These are phyloP conservation scores for Colletotrichum sp. DNA, from an alignment of 2,329 filamentous ascomycete genomes.

Conservation along the genomic window DNA sequence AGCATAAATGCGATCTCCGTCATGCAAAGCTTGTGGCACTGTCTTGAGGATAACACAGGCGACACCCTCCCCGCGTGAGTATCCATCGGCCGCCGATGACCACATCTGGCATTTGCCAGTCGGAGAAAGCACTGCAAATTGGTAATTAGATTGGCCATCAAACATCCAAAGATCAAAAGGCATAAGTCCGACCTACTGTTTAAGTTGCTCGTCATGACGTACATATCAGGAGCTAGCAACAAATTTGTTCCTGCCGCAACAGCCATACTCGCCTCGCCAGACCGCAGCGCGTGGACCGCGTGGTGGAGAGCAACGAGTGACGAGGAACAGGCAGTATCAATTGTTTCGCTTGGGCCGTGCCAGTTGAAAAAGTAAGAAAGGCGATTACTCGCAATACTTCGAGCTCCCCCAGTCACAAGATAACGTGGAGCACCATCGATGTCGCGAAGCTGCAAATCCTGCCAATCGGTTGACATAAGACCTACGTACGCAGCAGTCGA, in stretches of 20 bases:
- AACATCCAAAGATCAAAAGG: too few species aligned
- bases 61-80: constrained; percentile 57
- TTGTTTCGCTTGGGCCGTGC: constrained; percentile 41
- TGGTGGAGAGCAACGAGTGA: constrained; percentile 45
- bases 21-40: constrained; percentile 43
- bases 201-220: constrained; percentile 8
- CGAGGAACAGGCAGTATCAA: constrained; percentile 51
- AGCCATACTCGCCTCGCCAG: constrained; percentile 31
- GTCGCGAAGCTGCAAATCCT: constrained; percentile 27
- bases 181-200: neutral
- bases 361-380: constrained; percentile 45
- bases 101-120: constrained; percentile 40
- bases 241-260: constrained; percentile 34
- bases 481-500: constrained; percentile 23
- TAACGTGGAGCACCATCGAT: constrained; percentile 27
- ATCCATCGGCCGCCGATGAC: constrained; percentile 52
- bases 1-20: constrained; percentile 28
- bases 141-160: neutral
- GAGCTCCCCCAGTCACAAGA: constrained; percentile 34
- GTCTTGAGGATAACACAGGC: constrained; percentile 51
- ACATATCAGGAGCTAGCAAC: neutral
- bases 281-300: constrained; percentile 38
- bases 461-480: constrained; percentile 28
- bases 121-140: constrained; percentile 37
- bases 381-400: constrained; percentile 40